phyloP scores from a whole-genome alignment of 2,329 filamentous ascomycete species.

The Penicillium sp. region DNA sequence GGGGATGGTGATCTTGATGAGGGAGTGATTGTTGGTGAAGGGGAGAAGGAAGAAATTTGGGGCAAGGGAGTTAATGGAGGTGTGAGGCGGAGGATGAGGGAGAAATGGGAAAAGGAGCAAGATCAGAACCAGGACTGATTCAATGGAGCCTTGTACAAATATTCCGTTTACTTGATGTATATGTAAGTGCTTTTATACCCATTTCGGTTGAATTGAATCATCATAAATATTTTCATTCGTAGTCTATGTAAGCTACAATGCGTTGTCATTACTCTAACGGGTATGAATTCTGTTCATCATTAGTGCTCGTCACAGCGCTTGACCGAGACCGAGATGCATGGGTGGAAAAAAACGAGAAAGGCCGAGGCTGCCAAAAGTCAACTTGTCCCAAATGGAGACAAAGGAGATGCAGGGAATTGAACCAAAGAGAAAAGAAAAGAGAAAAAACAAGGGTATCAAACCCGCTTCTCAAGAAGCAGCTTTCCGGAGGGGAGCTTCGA shows the following conservation, averaged over 20 bases:
- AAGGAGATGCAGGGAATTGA: slow-evolving; percentile 8
- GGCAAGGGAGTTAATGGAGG: slow-evolving; percentile 24
- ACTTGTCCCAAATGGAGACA: slow-evolving; percentile 5
- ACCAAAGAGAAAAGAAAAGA: slow-evolving; percentile 12
- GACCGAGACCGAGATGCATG: slow-evolving; percentile 18
- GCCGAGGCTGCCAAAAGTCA: slow-evolving; percentile 8
- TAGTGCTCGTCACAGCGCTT: slow-evolving; percentile 23
- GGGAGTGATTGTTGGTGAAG: neutral
- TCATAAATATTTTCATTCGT: slow-evolving; percentile 13
- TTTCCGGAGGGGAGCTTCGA: slow-evolving; percentile 37
- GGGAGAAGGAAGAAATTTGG: slow-evolving; percentile 24
- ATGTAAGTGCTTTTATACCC: slow-evolving; percentile 2
- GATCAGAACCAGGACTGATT: slow-evolving; percentile 8
- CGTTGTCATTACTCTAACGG: slow-evolving; percentile 27
- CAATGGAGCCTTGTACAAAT: neutral
- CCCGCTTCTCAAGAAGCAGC: slow-evolving; percentile 42
- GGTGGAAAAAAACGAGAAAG: slow-evolving; percentile 18
- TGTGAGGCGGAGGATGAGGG: slow-evolving; percentile 19
- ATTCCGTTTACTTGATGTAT: neutral
- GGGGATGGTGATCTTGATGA: slow-evolving; percentile 1
- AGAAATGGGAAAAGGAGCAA: slow-evolving; percentile 27
- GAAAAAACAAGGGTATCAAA: slow-evolving; percentile 21
- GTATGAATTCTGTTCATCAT: slow-evolving; percentile 28
- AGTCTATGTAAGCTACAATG: slow-evolving; percentile 20
- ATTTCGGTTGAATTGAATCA: neutral